Evolutionary conservation across 257 asterid genomes (phyloP), one percentile per base, ranked within the genome.

Genomic region (Solanum gandarillasii): DNA sequence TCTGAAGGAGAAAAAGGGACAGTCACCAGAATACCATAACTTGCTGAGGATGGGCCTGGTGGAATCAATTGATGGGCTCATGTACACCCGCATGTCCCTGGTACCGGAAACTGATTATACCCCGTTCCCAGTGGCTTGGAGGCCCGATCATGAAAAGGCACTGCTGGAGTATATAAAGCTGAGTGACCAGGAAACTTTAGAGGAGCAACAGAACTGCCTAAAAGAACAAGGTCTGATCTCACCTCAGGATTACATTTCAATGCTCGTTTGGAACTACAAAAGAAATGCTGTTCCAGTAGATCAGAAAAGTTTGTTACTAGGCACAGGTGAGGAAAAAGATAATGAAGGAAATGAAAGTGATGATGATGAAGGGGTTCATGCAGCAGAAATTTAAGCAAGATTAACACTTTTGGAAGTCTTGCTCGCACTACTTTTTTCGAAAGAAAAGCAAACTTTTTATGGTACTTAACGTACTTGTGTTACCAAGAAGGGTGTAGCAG

Each of bases 201-300:
- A 95, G 90, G 98, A 95, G 91, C 98, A 96, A 75, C 92, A 89
- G 29, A 87, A 90, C 16, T 91, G 92, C 90, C 93, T 97, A 39
- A 90, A 87, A 90, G 99, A 96, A 86, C 94, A 93, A 91, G 99
- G 99, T 78, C 91, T 96, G 71, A 89, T 97, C 91, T 97, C 99
- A 52, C 99, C 99, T 86, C 99, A 95, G 92, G 99, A 97, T 90
- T 95, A 91, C 89, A 90, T 94, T 87, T 97, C 99, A 16, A 96
- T 97, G 99, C 97, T 95, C 27, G 99, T 97, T 34, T 97, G 99
- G 99, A 97, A 95, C 88, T 95, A 96, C 91, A 96, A 97, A 91
- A 93, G 93, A 91, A 97, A 94, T 89, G 92, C 95, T 72, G 87
- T 92, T 85, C 92, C 93, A 82, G 16, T 90, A 31, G 94, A 94